A percentile compares a stretch with the other conserved stretches of the same genome.
These are phyloP conservation scores for Leccinum pachyderme DNA, from an alignment of 1,284 basidiomycete genomes.

Conservation along the genomic window DNA sequence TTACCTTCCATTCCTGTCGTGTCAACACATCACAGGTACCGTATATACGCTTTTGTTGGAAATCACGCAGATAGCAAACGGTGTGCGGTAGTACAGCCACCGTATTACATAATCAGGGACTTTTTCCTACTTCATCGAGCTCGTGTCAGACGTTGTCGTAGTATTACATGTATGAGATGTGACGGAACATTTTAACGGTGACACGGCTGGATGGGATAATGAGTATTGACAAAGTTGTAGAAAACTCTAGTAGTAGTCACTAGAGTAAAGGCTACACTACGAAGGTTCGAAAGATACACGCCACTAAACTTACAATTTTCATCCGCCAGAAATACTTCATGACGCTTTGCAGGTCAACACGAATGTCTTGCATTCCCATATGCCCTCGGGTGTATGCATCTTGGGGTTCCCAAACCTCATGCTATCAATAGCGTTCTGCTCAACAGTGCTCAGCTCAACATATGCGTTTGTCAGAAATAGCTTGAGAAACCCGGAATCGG, in stretches of 20 bases:
- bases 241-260: no score
- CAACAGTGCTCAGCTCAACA: neutral
- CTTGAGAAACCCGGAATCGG: constrained; percentile 1
- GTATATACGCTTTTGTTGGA: no score
- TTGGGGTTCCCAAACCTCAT: neutral
- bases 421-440: neutral
- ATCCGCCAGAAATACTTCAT: neutral
- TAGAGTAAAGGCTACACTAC: no score
- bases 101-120: no score
- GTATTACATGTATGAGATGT: no score
- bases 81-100: no score
- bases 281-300: neutral
- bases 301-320: neutral
- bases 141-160: no score
- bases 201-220: no score
- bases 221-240: no score
- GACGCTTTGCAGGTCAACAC: neutral
- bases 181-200: no score
- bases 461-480: constrained; percentile 2
- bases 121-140: no score
- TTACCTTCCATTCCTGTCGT: neutral
- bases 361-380: constrained; percentile 1
- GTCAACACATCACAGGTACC: neutral
- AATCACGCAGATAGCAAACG: no score
- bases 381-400: neutral